Evolutionary conservation across 306 rosid genomes (phyloP), one percentile per base, ranked within the genome.

Genomic region (Delonix regia): DNA sequence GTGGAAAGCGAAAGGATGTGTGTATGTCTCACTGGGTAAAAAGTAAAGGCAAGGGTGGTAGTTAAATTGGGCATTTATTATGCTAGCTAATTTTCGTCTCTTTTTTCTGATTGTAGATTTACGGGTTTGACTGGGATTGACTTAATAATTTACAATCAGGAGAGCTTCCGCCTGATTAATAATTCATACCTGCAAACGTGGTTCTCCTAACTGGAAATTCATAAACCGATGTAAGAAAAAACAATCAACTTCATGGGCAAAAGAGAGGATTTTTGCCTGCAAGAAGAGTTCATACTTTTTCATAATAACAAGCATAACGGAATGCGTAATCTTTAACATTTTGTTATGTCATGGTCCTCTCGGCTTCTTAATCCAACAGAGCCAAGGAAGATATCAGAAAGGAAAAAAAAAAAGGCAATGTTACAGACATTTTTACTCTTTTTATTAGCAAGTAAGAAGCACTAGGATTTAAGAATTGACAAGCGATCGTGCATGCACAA

Each of bases 51-150:
- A 42, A 42, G n/a, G 69, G 16, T 56, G 62, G 66, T 36, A 44
- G 83, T 78, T 84, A 83, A 86, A 75, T n/a, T 77, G 57, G 13
- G 78, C 86, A 89, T 85, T 89, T 83, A 89, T 76, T 78, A 49
- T 49, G 88, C 75, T 72, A 76, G 71, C 80, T 78, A 76, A 72
- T 77, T 83, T 76, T 78, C 81, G 80, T 72, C 79, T 15, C 64
- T 22, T 75, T 74, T 71, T 48, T 69, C 56, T 59, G n/a, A 25
- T 24, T 63, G 38, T 33, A 65, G 47, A 59, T 63, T 47, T 24
- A 69, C 39, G 45, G 21, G 19, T 81, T 85, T 87, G 89, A 83
- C 86, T 77, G 52, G 12, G 14, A 33, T 70, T 60, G 83, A 55
- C 69, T 49, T 69, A n/a, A 51, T 47, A 57, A n/a, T 48, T 55